Evolutionary conservation across 176 grass and related monocot genomes (phyloP), one percentile per base, ranked within the genome.

Genomic region (Rhipidocladum racemiflorum): DNA sequence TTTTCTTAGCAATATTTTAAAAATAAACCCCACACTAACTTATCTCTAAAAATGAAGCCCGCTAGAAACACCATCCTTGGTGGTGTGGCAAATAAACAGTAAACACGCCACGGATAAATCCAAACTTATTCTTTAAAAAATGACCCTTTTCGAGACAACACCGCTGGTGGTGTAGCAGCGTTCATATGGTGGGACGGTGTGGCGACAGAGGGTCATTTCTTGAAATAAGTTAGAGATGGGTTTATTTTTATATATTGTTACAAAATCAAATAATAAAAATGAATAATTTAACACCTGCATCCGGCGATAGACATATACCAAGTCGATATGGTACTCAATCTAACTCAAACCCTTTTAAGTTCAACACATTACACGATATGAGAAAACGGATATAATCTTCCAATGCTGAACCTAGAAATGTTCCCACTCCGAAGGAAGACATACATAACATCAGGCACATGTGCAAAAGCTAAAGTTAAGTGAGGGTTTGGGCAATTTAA

Each of bases 401-500:
- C 24, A 77, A 43, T 7, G 39, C 56, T 77, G 75, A 45, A 73
- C 35, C 70, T n/a, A 74, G 35, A 61, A 10, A 44, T 44, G 74
- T 42, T 51, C 8, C 17, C 38, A 69, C 25, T 16, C 78, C 38
- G 7, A 9, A 30, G 68, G 23, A 15, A 54, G 57, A 20, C 51
- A 60, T 44, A 45, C 65, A 10, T 40, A 16, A 24, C 25, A 60
- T 14, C 65, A 81, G 43, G 10, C 66, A 57, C 21, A 56, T 10
- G 54, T 23, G 54, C 54, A 57, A n/a, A 20, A 24, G n/a, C 51
- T 55, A 3, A 51, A n/a, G 54, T 57, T 9, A 57, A 57, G 7
- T 57, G 21, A 4, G 55, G 53, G 55, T 57, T 24, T 24, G 55
- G n/a, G 55, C 65, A 44, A 70, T 84, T 75, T 84, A 85, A 71